Base-by-base conservation (phyloP, 2,329 filamentous ascomycete genomes). In the Aspergillus fumigatiaffinis region DNA sequence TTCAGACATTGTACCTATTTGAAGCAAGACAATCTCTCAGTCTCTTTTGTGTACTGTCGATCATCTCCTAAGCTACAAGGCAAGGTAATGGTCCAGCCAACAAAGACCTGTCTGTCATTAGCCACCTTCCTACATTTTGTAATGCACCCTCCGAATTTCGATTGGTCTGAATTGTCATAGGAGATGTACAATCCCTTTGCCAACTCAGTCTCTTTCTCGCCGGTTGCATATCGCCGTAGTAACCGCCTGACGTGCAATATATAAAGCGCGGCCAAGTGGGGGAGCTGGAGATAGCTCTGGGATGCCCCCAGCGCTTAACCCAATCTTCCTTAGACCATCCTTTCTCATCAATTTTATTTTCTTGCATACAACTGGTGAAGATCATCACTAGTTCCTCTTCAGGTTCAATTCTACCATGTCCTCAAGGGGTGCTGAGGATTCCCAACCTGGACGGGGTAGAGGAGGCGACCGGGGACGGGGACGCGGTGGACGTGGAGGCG, bases 401-500 rank as follows among this genome's bases (percentile, higher is more conserved):
- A 14, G 17, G n/a, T 28, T 46, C 14, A 23, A 44, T 25, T 17
- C 28, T 25, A 54, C 21, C 48, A 66, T 66, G 61, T 65, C 61
- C 26, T 53, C 51, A 17, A 57, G 62, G 55, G 62, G 60, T 53
- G 48, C 52, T 48, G 44, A 23, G 5, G 21, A 47, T 14, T 54
- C 59, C 7, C 58, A 60, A 25, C 58, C 57, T 23, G 62, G 63
- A 20, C 61, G 59, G 21, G 54, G 54, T 44, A 29, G 54, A 50
- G 50, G 52, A 50, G 63, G 62, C 20, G 56, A 58, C 51, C 58
- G 55, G 52, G 65, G 61, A 29, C 60, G 60, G 12, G 63, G 60
- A 21, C 60, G 62, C 47, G 56, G 59, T 21, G 60, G 61, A 46
- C 61, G 69, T 49, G 65, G 63, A 50, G 51, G 67, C 5, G 65